Base-by-base conservation (phyloP, 805 yeast species). In the Komagataella ulmi region DNA sequence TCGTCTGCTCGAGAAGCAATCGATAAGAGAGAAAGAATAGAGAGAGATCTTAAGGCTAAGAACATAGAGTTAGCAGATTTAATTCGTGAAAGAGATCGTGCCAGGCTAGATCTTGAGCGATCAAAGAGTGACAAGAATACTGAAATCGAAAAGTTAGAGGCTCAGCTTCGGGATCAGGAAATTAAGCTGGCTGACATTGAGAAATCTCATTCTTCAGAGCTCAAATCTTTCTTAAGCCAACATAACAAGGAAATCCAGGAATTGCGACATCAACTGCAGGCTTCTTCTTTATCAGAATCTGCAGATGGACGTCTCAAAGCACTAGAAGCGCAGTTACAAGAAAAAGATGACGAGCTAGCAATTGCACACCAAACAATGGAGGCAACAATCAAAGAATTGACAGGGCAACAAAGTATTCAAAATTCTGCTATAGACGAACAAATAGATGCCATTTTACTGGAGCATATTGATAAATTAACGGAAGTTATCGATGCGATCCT, bases 1-100 rank as follows among this genome's bases (percentile, higher is more conserved):
- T 84, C 89, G 12, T 74, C 79, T 57, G 97, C 97, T 8, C 96
- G 88, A 63, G 97, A 89, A 67, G 85, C 96, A 0, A 78, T 89
- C 55, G 85, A 85, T 56, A 85, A 81, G 65, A 80, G 89, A 57
- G 96, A 89, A 60, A 80, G 79, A 61, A 68, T 85, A 44, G 96
- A 89, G 61, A 76, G 85, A 52, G 96, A 89, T 54, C 70, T 88
- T 64, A 88, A 87, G 63, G 76, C 90, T 12, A 89, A 89, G 67
- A 88, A 87, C 62, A 74, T 88, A 47, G 96, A 88, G 65, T 73
- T 88, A 54, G 96, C 96, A 1, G 96, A 88, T 58, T 74, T 88
- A 58, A 89, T 89, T 52, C 77, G 93, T 55, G 96, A 88, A 63
- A 79, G 97, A 53, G 97, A 88, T 62, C 76, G 95, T 49, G 95